Evolutionary conservation across 805 yeast genomes (phyloP), one percentile per base, ranked within the genome.

Genomic region (Wickerhamiella spandovensis): DNA sequence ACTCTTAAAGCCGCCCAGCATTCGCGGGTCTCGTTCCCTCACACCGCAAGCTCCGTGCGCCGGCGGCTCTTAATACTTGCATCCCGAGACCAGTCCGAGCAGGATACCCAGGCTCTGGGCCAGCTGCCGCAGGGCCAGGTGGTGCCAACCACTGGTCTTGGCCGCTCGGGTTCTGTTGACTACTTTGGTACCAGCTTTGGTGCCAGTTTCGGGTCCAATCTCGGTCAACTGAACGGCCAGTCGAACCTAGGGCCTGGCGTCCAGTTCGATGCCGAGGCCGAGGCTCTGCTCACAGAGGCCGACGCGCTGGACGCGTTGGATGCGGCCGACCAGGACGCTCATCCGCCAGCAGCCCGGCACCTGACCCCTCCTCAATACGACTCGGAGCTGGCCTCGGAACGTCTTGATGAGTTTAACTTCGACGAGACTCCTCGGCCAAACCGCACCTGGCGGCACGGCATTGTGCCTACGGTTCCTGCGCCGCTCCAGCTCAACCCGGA

Each of bases 1-100:
- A 73, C 82, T 24, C 64, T 77, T 28, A 67, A 68, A 51, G 55
- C 58, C 41, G 66, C 67, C 21, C 57, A 55, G 47, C 48, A 46
- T 37, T 49, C 54, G 30, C 53, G 62, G 10, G 43, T 59, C 5
- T 47, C 54, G 2, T 65, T 63, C 49, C 65, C 64, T 6, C 69
- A 65, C 48, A 58, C 63, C 4, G 41, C 64, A 47, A 54, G 56
- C 23, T 63, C 68, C 13, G 59, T 60, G 20, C 53, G 70, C 24
- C 64, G 62, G 22, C 59, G 67, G 12, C 53, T 66, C 21, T 52
- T 66, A 17, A 39, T 54, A 17, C 53, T 63, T 17, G 61, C 62
- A 46, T 45, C 51, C 4, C 49, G 47, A 6, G 50, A 45, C n/a
- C 39, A 35, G 20, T 44, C 42, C 47, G 54, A 53, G 37, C 41